Evolutionary conservation across 176 grass and related monocot species (phyloP).

Genomic region (Oryza glumipatula): DNA sequence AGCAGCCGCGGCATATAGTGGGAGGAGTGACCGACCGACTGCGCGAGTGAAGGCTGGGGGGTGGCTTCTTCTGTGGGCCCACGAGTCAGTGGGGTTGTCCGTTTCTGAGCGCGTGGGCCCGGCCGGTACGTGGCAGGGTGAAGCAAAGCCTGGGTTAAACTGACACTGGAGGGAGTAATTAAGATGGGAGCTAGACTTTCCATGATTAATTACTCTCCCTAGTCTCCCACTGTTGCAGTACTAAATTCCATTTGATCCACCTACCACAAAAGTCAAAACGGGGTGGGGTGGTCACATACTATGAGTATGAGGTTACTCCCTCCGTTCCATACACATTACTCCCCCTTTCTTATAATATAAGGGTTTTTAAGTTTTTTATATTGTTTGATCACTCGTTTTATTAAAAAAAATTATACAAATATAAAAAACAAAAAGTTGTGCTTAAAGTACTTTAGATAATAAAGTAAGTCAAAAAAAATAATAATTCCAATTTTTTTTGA

Average conservation of each 20-base stretch:
- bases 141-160: slow-evolving; percentile 15
- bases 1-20: slow-evolving; percentile 22
- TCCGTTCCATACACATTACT: too few species aligned
- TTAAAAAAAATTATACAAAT: too few species aligned
- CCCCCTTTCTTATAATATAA: too few species aligned
- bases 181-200: neutral
- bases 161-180: neutral
- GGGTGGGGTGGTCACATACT: neutral
- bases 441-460: too few species aligned
- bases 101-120: slow-evolving; percentile 37
- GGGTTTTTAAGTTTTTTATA: too few species aligned
- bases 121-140: neutral
- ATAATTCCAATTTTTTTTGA: too few species aligned
- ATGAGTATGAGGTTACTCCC: neutral
- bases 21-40: neutral
- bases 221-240: neutral
- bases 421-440: too few species aligned
- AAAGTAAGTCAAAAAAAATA: too few species aligned
- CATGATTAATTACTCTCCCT: neutral
- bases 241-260: neutral
- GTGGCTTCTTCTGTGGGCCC: slow-evolving; percentile 37
- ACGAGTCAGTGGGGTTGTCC: slow-evolving; percentile 34
- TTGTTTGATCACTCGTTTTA: too few species aligned
- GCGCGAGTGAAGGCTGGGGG: slow-evolving; percentile 15
- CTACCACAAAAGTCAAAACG: neutral